Base-by-base conservation (phyloP, 1,284 basidiomycete species). In the Tremellales sp. region DNA sequence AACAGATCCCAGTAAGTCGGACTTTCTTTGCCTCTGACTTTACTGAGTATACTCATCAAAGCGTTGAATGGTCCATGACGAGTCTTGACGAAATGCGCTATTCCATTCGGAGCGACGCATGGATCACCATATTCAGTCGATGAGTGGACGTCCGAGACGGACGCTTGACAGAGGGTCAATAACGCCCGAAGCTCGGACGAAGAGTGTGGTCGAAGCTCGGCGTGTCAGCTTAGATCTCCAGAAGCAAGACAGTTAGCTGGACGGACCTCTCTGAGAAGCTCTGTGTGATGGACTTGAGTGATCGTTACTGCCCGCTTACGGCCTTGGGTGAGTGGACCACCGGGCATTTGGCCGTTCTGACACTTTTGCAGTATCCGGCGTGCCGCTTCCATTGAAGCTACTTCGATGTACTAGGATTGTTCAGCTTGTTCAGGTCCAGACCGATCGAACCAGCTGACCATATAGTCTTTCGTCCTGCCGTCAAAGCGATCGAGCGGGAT, bases 391-490 rank as follows among this genome's bases (percentile, higher is more conserved):
- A 48, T 47, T 2, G 64, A 64, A 12, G 47, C 46, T 4, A 70
- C 70, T 48, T 75, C 74, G 45, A 75, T 56, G 46, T 70, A 75
- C 73, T 74, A 51, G 0, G 25, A 10, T 35, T n/a, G n/a, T n/a
- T 53, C 22, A 60, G 52, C 43, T 40, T 11, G 22, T 22, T 15
- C 12, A 11, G 10, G 11, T 12, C 29, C 29, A 31, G 11, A 17
- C 13, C 25, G 8, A 19, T 7, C 11, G 25, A 29, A 25, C 15
- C 17, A 5, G 52, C 68, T 52, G 26, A 75, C 73, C 43, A 74
- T 47, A 51, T 67, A 75, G 45, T 75, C 73, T 48, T 72, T 74
- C 4, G 70, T 74, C 21, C 68, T 58, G 0, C 74, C 74, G 35
- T 72, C 69, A 25, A 45, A 53, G 3, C 65, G 60, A 40, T 73